Percentiles rank a stretch among this genome's conserved stretches.
phyloP scores from a whole-genome alignment of 306 rosid genomes.

The Quercus alba region DNA sequence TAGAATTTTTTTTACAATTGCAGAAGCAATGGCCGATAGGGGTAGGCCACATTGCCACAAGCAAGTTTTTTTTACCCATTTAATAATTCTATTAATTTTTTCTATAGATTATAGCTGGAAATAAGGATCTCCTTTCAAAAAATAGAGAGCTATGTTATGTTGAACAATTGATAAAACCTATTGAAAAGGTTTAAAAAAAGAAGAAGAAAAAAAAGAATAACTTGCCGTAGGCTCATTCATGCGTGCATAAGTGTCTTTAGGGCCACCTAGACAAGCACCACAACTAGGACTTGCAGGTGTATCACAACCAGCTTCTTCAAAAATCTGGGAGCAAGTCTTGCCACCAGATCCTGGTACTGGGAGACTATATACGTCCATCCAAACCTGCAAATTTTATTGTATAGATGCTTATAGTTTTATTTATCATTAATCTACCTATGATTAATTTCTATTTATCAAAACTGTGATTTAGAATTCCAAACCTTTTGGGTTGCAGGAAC shows the following conservation, averaged over 20 bases:
- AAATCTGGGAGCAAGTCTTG: conserved; percentile 96
- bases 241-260: conserved; percentile 88
- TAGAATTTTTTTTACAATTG: not conserved
- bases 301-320: conserved; percentile 99
- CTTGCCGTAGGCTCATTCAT: conserved; percentile 82
- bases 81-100: not conserved
- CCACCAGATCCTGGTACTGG: conserved; percentile 93
- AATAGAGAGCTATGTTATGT: conserved; percentile 1
- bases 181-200: not conserved
- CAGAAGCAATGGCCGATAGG: not conserved
- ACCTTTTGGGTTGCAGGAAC: conserved; percentile 99
- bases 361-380: conserved; percentile 82
- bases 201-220: conserved; percentile 9
- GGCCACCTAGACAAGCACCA: conserved; percentile 98
- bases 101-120: not conserved
- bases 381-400: conserved; percentile 52
- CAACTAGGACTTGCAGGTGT: conserved; percentile 96
- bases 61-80: not conserved
- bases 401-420: not conserved
- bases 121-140: not conserved
- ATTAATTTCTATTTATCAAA: not conserved
- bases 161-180: not conserved
- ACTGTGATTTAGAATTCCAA: conserved; percentile 9
- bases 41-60: not conserved
- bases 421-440: conserved; percentile 11